Conservation (phyloP, 306 rosid species). For the Inga leiocalycina region DNA sequence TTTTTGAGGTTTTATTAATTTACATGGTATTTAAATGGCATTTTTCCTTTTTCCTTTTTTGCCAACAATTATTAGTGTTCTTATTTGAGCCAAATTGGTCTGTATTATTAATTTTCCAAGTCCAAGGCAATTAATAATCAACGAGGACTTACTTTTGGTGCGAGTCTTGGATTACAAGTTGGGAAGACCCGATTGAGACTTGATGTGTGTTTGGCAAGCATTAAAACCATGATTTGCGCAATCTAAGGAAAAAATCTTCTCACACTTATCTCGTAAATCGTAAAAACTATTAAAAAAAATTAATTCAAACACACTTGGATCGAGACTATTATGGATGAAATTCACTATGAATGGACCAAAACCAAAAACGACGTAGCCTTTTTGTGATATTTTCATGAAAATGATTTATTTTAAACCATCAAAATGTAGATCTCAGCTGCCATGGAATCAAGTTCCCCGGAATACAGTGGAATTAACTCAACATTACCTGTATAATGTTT, state of each 20-base stretch:
- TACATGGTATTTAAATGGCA: too few relatives aligned
- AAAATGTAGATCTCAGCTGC: background rate
- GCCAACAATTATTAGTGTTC: too few relatives aligned
- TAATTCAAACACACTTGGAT: background rate
- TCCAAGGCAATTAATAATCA: background rate
- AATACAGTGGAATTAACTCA: too few relatives aligned
- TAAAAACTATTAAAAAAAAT: too few relatives aligned
- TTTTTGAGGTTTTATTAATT: too few relatives aligned
- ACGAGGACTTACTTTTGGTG: background rate
- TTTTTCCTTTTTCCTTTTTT: accelerated
- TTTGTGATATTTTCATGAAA: background rate
- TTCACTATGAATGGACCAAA: background rate
- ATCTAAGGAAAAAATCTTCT: too few relatives aligned
- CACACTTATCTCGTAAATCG: too few relatives aligned
- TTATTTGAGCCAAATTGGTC: too few relatives aligned
- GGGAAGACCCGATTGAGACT: background rate
- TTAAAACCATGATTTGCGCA: too few relatives aligned
- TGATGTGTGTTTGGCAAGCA: background rate
- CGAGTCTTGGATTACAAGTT: background rate
- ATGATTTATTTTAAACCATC: background rate
- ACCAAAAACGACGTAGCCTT: background rate
- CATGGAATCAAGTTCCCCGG: background rate
- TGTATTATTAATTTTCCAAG: too few relatives aligned
- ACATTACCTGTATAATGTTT: too few relatives aligned
- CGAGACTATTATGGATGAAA: background rate